Evolutionary conservation across 768 basidiomycete species (phyloP), one percentile per base, ranked within the genome.

Genomic region (Suillus decipiens): DNA sequence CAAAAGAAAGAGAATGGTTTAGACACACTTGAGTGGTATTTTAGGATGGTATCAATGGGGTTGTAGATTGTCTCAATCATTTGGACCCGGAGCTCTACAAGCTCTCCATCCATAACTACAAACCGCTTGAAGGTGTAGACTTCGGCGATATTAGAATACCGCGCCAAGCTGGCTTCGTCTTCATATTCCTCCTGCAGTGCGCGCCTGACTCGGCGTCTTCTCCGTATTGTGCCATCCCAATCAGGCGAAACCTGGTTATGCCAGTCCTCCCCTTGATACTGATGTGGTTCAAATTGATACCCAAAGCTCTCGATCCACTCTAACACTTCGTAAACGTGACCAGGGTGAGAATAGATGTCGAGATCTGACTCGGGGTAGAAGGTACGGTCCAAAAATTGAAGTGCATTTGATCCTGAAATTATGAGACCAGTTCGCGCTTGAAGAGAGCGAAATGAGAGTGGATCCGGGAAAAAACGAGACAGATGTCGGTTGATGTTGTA

Each of bases 371-470:
- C 76, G 3, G 76, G 72, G 63, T 84, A 85, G 42, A 72, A 71
- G 0, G 73, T 66, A 19, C 83, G 68, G 56, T 81, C 80, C 47
- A 87, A 75, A 65, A 85, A 84, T 57, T 86, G 85, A 2, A 86
- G 76, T 0, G 83, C 84, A 33, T 72, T 75, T 0, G 85, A 85
- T 11, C 85, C 85, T 3, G 85, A 86, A 22, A 87, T 79, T 28
- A 86, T 66, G 0, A 79, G 77, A 43, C 76, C 79, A 0, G 81
- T 83, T 17, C 61, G 66, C 0, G 75, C 77, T 67, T 83, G 84
- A 3, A 84, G 71, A 5, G 65, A 68, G 17, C 84, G 77, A 62
- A 85, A 86, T 5, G 69, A 68, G n/a, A 71, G n/a, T 6, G 76
- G 75, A 28, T 75, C 63, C 4, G 64, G 45, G 64, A 84, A 81